Conservation (phyloP, 257 asterid genomes). For the Oldenlandia corymbosa region DNA sequence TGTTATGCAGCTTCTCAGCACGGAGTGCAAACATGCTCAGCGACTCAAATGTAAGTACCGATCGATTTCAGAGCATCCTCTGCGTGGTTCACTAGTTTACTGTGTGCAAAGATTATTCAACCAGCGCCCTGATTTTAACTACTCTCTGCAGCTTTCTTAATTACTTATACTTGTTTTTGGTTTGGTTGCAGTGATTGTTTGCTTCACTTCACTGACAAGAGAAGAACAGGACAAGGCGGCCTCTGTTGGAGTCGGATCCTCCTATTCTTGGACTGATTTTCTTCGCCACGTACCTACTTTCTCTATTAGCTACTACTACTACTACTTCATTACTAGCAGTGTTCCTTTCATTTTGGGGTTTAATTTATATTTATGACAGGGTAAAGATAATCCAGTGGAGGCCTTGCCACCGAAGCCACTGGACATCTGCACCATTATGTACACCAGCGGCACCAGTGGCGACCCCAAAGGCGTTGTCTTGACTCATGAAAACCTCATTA, state of each 20-base stretch:
- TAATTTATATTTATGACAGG: conserved; percentile 56
- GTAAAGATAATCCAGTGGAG: conserved; percentile 48
- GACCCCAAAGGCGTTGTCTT: conserved; percentile 89
- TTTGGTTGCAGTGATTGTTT: conserved; percentile 56
- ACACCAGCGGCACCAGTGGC: conserved; percentile 98
- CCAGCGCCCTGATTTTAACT: no score
- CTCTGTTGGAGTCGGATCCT: conserved; percentile 44
- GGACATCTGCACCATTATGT: conserved; percentile 75
- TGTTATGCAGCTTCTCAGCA: conserved; percentile 55
- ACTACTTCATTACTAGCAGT: no score
- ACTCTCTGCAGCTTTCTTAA: no score
- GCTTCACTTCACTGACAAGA: conserved; percentile 65
- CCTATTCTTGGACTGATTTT: conserved; percentile 72
- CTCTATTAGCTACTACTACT: no score
- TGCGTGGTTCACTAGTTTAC: no score
- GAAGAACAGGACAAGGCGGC: conserved; percentile 50
- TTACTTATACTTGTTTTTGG: background rate
- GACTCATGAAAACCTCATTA: conserved; percentile 75
- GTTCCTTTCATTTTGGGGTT: background rate
- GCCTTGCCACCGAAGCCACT: conserved; percentile 60
- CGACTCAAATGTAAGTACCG: conserved; percentile 74
- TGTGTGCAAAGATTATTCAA: no score
- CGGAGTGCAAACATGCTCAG: conserved; percentile 69
- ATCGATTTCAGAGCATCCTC: no score
- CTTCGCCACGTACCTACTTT: conserved; percentile 18